These are phyloP conservation scores for Symbiodinium natans DNA, from an alignment of 73 alveolate genomes.

Conservation along the genomic window DNA sequence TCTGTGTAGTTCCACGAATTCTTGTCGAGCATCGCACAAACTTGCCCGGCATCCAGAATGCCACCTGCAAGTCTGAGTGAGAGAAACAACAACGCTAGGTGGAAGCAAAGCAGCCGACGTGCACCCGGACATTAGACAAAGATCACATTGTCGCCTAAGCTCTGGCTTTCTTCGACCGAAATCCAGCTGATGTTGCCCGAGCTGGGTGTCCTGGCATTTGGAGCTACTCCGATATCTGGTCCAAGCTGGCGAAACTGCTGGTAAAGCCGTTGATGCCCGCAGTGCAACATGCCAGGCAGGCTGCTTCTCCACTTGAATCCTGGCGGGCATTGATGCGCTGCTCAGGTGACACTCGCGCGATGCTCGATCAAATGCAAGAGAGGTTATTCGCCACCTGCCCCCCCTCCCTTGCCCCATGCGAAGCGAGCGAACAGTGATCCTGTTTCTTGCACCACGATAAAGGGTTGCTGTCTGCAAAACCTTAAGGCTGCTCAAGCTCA, in stretches of 20 bases:
- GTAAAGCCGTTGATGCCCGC: not conserved
- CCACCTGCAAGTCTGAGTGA: not conserved
- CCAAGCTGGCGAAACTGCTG: not conserved
- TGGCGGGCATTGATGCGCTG: not conserved
- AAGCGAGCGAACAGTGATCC: too few species aligned
- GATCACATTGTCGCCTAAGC: not conserved
- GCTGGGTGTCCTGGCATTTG: conserved; percentile 24
- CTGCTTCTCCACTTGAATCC: conserved; percentile 22
- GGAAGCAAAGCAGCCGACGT: not conserved
- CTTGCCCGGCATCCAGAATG: conserved; percentile 57
- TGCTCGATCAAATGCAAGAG: too few species aligned
- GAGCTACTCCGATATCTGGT: not conserved
- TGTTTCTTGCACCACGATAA: conserved; percentile 61
- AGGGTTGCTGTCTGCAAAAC: not conserved
- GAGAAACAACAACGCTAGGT: not conserved
- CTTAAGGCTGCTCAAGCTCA: not conserved
- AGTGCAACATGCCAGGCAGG: conserved; percentile 11
- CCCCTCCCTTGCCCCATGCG: too few species aligned
- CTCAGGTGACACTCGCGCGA: too few species aligned
- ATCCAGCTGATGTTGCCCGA: conserved; percentile 77
- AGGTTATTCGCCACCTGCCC: too few species aligned
- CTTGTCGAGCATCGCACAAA: not conserved
- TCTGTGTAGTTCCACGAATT: too few species aligned
- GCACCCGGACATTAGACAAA: not conserved
- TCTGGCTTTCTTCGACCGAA: conserved; percentile 39